Percentiles rank a stretch among this genome's conserved stretches.
Conservation (phyloP, 1,284 basidiomycete species). For the Tylopilus sp. region DNA sequence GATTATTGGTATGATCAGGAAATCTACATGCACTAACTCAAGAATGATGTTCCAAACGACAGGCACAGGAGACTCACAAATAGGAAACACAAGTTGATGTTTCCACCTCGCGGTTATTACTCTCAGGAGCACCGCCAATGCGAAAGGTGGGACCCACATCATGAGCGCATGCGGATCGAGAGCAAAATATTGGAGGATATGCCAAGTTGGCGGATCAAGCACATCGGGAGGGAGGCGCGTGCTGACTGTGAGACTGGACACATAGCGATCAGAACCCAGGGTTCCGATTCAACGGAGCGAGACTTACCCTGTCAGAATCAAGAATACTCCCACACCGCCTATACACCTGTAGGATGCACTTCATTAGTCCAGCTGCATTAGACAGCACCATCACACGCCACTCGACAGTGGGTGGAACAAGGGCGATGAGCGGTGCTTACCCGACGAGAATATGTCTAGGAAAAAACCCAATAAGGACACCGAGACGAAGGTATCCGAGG, state of each 20-base stretch:
- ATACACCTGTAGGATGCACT: conserved; percentile 69
- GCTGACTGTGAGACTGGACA: conserved; percentile 77
- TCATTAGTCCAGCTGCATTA: conserved; percentile 4
- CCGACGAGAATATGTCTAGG: conserved; percentile 95
- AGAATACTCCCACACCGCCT: conserved; percentile 93
- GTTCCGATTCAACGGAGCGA: not conserved
- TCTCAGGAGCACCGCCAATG: conserved; percentile 79
- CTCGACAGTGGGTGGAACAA: no score
- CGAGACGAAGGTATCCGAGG: conserved; percentile 85
- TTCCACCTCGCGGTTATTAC: conserved; percentile 81
- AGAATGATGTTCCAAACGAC: not conserved
- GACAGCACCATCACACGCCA: conserved; percentile 6
- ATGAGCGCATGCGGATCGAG: conserved; percentile 64
- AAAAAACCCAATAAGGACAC: conserved; percentile 92
- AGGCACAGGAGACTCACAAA: conserved; percentile 61
- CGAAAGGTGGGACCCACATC: conserved; percentile 80
- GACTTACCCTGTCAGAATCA: conserved; percentile 83
- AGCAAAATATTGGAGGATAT: conserved; percentile 69
- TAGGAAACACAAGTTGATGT: conserved; percentile 91
- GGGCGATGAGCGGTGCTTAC: conserved; percentile 47
- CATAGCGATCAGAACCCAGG: conserved; percentile 13
- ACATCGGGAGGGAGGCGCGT: conserved; percentile 84
- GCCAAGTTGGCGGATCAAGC: conserved; percentile 69
- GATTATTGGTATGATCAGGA: conserved; percentile 80
- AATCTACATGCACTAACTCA: conserved; percentile 59